A percentile compares a stretch with the other conserved stretches of the same genome.
Evolutionary conservation across 1,139 yeast species (phyloP).

Genomic region (Geotrichum cucujoidarum): DNA sequence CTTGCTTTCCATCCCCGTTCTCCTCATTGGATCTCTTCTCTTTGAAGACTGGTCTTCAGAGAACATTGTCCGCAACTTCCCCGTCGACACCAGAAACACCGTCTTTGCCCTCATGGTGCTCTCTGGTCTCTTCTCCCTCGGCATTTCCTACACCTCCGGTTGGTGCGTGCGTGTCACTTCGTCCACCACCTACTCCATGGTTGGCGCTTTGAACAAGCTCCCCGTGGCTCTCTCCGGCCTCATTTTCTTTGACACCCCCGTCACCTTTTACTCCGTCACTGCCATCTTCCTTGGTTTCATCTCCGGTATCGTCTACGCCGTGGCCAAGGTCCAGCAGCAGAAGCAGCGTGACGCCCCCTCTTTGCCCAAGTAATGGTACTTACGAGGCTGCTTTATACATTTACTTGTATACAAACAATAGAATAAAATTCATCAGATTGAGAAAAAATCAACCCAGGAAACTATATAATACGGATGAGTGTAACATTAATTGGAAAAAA

Average conservation of each 20-base stretch:
- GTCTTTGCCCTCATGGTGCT: slow-evolving; percentile 77
- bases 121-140: slow-evolving; percentile 91
- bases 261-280: slow-evolving; percentile 83
- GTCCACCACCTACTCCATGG: slow-evolving; percentile 97
- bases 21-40: slow-evolving; percentile 64
- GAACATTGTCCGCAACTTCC: slow-evolving; percentile 74
- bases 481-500: background rate
- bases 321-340: slow-evolving; percentile 78
- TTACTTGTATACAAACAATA: background rate
- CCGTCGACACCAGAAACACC: slow-evolving; percentile 59
- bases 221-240: slow-evolving; percentile 96
- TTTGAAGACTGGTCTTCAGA: slow-evolving; percentile 90
- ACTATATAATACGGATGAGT: background rate
- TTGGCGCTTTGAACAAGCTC: slow-evolving; percentile 95
- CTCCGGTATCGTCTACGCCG: slow-evolving; percentile 93
- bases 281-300: slow-evolving; percentile 89
- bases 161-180: slow-evolving; percentile 99
- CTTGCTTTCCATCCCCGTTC: slow-evolving; percentile 82
- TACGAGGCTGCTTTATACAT: background rate
- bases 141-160: slow-evolving; percentile 96
- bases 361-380: slow-evolving; percentile 29
- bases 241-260: slow-evolving; percentile 89
- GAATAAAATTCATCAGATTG: too few species aligned
- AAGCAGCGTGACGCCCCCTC: slow-evolving; percentile 39
- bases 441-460: background rate